These are phyloP conservation scores for Agrocybe pediades DNA, from an alignment of 768 basidiomycete species.

Conservation along the genomic window DNA sequence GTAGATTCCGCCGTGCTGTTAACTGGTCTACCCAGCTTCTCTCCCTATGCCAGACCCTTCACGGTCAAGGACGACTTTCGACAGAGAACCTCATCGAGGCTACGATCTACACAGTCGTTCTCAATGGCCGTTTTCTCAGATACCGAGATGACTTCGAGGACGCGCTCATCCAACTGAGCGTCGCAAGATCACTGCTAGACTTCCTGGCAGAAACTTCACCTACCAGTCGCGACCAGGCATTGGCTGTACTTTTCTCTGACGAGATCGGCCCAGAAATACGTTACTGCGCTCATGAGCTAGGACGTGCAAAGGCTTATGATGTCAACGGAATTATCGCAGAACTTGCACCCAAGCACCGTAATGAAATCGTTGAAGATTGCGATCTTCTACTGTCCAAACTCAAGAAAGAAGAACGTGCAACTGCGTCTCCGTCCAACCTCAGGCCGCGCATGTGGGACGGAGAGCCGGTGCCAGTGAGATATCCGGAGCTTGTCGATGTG, in stretches of 20 bases:
- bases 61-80: constrained; percentile 50
- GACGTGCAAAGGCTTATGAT: constrained; percentile 78
- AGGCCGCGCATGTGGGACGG: constrained; percentile 76
- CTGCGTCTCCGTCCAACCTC: constrained; percentile 54
- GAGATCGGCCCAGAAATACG: constrained; percentile 90
- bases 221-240: constrained; percentile 86
- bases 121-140: constrained; percentile 83
- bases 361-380: constrained; percentile 65
- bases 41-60: constrained; percentile 71
- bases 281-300: constrained; percentile 89
- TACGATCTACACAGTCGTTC: constrained; percentile 75
- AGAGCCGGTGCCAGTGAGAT: constrained; percentile 80
- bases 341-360: constrained; percentile 55
- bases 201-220: constrained; percentile 60
- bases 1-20: constrained; percentile 78
- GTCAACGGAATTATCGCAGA: constrained; percentile 74
- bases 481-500: constrained; percentile 89
- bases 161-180: constrained; percentile 72
- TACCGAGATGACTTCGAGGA: constrained; percentile 77
- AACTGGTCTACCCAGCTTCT: constrained; percentile 78
- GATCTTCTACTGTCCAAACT: constrained; percentile 56
- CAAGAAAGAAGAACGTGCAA: constrained; percentile 40
- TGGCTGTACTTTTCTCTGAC: constrained; percentile 82
- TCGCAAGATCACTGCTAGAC: constrained; percentile 75
- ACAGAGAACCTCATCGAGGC: constrained; percentile 66